Base-by-base conservation (phyloP, 202 grass and related monocot species). In the Schoenoplectus tabernaemontani region DNA sequence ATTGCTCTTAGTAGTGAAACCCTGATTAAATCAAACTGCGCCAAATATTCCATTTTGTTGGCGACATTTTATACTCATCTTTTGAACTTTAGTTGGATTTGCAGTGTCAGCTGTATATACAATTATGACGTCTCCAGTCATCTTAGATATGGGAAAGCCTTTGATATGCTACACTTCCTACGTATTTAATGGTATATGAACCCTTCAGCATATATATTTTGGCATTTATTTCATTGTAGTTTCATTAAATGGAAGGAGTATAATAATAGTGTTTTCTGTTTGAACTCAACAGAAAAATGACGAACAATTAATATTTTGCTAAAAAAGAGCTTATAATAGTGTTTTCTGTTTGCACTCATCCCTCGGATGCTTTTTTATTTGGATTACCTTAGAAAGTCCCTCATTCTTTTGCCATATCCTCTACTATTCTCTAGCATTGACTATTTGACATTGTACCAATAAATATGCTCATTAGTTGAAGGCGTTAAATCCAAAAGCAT, bases 401-500 rank as follows among this genome's bases (percentile, higher is more conserved):
- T 69, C 7, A 20, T 53, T n/a, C 0, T n/a, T 74, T 53, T 74
- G 23, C 24, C n/a, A n/a, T n/a, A n/a, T n/a, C 53, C 38, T 66
- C 68, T 73, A 46, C 37, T 43, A n/a, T 68, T 68, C 37, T 22
- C 24, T 28, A 33, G 28, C 70, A 54, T 39, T 56, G 16, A 56
- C 51, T 16, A 56, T 76, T 76, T 80, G 57, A 80, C 36, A 11
- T 65, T 64, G 51, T 58, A 61, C 38, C 28, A 62, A 61, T 80
- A 65, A 51, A 80, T 80, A 65, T 65, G 42, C 9, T 38, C 59
- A 80, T 80, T 80, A 50, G 58, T 47, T 44, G 62, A 43, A 19
- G 42, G 78, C 57, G 36, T 77, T 84, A 13, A 65, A 53, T 64
- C 12, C 56, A 16, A 84, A 77, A 24, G 38, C 72, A 37, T 66